Evolutionary conservation across 345 rosid species (phyloP).

Genomic region (Salix exigua): DNA sequence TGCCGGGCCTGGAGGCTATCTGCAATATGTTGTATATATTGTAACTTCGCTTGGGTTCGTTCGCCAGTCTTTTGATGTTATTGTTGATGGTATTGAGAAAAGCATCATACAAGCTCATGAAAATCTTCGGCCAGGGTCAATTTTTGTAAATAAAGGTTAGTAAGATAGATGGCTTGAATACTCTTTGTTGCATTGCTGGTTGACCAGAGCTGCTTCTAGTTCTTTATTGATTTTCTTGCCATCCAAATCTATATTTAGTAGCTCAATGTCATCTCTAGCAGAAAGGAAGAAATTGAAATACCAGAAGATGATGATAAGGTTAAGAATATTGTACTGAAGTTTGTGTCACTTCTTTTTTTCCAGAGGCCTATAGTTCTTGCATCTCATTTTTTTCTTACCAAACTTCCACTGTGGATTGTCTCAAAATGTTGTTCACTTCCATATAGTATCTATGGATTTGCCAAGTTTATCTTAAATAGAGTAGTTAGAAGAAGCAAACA

Average conservation of each 20-base stretch:
- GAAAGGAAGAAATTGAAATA: no score
- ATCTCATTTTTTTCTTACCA: not conserved
- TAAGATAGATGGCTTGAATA: not conserved
- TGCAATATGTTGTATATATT: slow-evolving; percentile 81
- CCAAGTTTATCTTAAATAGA: not conserved
- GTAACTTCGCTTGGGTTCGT: slow-evolving; percentile 93
- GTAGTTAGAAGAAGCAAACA: not conserved
- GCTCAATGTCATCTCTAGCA: no score
- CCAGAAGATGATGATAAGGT: not conserved
- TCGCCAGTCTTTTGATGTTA: slow-evolving; percentile 83
- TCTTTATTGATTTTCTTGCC: not conserved
- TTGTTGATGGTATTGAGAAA: slow-evolving; percentile 91
- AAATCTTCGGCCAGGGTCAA: slow-evolving; percentile 78
- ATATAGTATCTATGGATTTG: not conserved
- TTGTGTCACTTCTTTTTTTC: not conserved
- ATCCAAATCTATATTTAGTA: not conserved
- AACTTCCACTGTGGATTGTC: not conserved
- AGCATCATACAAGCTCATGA: slow-evolving; percentile 84
- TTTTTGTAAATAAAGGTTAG: slow-evolving; percentile 68
- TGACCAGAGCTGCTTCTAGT: not conserved
- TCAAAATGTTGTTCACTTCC: not conserved
- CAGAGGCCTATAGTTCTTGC: not conserved
- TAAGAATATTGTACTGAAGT: not conserved
- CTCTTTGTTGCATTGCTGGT: not conserved
- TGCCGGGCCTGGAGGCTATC: slow-evolving; percentile 98